Evolutionary conservation across 2,329 filamentous ascomycete species (phyloP), one percentile per base, ranked within the genome.

Genomic region (Xylariaceae sp.): DNA sequence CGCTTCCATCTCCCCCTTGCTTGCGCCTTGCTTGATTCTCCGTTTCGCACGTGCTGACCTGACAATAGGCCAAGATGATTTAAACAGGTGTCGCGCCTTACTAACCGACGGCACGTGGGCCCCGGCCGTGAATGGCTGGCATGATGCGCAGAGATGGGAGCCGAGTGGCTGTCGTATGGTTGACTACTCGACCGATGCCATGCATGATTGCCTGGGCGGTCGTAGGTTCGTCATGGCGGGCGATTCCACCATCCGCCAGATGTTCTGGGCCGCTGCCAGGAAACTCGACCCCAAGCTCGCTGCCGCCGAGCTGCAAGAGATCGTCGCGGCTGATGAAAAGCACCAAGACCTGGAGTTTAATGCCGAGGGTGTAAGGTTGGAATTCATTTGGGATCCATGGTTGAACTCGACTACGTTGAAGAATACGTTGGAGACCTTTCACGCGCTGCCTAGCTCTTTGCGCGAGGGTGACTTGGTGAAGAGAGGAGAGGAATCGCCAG

Each of bases 311-410:
- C 65, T 71, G 15, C 59, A 65, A 1, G 66, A 58, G 40, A 53
- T 56, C 16, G 60, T 71, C n/a, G 63, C 66, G 15, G 53, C 59
- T 3, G 61, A 65, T 26, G 63, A 70, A 39, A 75, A 76, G 50
- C 77, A 80, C 56, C 63, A 65, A 15, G 72, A 80, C 64, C 64
- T 79, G 6, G 67, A 70, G 3, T 74, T 79, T 51, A 66, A 69
- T 5, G 71, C 72, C 1, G 70, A 71, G 13, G 73, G 72, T n/a
- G 71, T 80, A 2, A 72, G 65, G 26, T 60, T 85, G 22, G 70
- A 79, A 44, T 85, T 84, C 57, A 66, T 84, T 10, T 86, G 81
- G 81, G 83, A 87, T 65, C 83, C 84, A 0, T 84, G 73, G 68
- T 70, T 86, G 21, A 80, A 86, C 64, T 74, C 76, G 26, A 74